Evolutionary conservation across 495 filamentous ascomycete genomes (phyloP).

Genomic region (Darksidea phi): DNA sequence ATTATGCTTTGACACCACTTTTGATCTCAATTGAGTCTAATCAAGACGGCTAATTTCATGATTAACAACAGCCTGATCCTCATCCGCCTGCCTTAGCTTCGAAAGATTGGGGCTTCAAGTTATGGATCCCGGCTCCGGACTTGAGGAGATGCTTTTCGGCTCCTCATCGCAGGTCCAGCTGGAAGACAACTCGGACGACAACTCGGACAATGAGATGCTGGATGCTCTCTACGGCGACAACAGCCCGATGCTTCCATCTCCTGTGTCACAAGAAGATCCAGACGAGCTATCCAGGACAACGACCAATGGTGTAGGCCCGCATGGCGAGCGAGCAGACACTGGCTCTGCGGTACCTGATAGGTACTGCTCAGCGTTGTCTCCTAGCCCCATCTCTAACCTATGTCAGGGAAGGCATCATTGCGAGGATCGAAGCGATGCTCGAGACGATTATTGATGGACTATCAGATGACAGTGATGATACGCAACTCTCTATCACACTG

Average conservation of each 20-base stretch:
- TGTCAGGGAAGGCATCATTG: conserved; percentile 42
- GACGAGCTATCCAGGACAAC: too few relatives aligned
- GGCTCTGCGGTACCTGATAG: neutral
- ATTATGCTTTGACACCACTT: too few relatives aligned
- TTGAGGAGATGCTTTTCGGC: conserved; percentile 39
- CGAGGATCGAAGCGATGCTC: conserved; percentile 55
- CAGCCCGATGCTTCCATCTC: neutral
- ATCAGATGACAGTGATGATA: conserved; percentile 39
- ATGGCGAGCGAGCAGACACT: neutral
- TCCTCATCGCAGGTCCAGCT: conserved; percentile 36
- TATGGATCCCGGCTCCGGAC: conserved; percentile 13
- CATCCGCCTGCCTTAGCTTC: neutral
- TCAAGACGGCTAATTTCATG: too few relatives aligned
- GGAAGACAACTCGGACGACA: conserved; percentile 11
- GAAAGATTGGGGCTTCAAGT: too few relatives aligned
- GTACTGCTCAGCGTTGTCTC: neutral
- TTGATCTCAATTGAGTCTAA: too few relatives aligned
- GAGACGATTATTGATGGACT: conserved; percentile 53
- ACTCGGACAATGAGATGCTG: conserved; percentile 18
- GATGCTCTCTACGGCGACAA: neutral
- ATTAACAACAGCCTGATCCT: too few relatives aligned
- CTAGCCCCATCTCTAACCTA: neutral
- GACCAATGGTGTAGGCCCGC: neutral
- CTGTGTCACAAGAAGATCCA: too few relatives aligned
- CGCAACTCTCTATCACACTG: conserved; percentile 50